Evolutionary conservation across 225 moss, liverwort and hornwort genomes (phyloP).

Genomic region (Neckera pumila): DNA sequence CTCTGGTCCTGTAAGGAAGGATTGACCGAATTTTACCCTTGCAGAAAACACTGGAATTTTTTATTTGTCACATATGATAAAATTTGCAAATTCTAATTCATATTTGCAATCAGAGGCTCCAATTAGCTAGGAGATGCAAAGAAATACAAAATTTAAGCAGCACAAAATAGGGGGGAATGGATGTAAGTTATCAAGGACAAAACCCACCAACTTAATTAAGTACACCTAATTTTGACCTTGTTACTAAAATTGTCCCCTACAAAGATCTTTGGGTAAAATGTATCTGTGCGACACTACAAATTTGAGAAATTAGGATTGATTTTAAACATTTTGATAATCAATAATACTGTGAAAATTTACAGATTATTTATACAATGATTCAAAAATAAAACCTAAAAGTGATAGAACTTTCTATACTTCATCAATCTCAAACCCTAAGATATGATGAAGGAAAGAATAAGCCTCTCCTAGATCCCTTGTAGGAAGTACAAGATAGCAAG

Average conservation of each 20-base stretch:
- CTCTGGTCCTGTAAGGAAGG: background rate
- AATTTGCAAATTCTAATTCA: no score
- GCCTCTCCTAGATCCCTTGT: rapidly evolving
- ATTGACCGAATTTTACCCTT: no score
- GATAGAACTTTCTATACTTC: background rate
- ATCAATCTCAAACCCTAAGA: background rate
- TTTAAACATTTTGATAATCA: rapidly evolving
- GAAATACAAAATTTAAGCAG: no score
- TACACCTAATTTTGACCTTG: background rate
- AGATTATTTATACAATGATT: background rate
- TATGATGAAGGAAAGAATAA: background rate
- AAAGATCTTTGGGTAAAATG: background rate
- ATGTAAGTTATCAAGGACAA: background rate
- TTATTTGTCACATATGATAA: no score
- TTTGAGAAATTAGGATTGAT: background rate
- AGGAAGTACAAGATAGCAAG: rapidly evolving
- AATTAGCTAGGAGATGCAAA: no score
- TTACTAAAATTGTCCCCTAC: background rate
- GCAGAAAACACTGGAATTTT: no score
- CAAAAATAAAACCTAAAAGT: background rate
- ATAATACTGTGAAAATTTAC: no score
- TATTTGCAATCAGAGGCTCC: no score
- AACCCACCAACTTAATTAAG: background rate
- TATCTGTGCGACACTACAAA: background rate
- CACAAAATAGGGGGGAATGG: no score